phyloP scores from a whole-genome alignment of 1,284 basidiomycete species.

The Rhizoctonia solani region DNA sequence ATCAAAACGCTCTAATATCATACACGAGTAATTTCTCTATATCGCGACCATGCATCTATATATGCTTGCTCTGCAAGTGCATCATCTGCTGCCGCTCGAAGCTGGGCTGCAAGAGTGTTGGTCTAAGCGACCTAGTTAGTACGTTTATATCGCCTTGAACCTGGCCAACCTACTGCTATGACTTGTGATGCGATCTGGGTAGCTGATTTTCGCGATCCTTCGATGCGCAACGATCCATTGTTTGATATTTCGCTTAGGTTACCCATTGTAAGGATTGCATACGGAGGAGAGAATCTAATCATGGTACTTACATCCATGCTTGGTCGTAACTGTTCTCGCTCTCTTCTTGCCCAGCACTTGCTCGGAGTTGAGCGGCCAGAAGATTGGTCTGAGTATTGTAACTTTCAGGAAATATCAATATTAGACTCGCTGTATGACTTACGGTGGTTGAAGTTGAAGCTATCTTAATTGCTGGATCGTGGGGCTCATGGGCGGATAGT shows the following conservation, averaged over 20 bases:
- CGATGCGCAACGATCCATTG: not conserved
- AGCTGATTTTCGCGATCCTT: not conserved
- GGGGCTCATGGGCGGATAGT: not conserved
- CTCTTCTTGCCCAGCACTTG: not conserved
- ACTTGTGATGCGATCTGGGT: constrained; percentile 8
- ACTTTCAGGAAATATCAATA: not conserved
- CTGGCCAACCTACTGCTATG: too few species aligned
- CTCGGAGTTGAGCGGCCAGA: not conserved
- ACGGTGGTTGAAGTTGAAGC: not conserved
- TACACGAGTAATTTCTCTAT: constrained; percentile 21
- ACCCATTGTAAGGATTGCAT: not conserved
- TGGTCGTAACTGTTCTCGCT: constrained; percentile 14
- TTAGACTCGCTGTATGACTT: not conserved
- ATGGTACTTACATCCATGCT: constrained; percentile 21
- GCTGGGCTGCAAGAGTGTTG: too few species aligned
- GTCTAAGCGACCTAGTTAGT: too few species aligned
- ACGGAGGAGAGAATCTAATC: not conserved
- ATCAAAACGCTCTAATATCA: not conserved
- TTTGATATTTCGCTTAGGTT: not conserved
- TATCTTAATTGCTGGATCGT: not conserved
- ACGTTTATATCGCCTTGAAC: too few species aligned
- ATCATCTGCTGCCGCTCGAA: constrained; percentile 14
- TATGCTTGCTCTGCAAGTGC: constrained; percentile 4
- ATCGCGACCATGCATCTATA: constrained; percentile 26
- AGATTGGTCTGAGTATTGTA: not conserved